A percentile compares a stretch with the other conserved stretches of the same genome.
Evolutionary conservation across 306 rosid genomes (phyloP).

Genomic region (Crotalaria pallida): DNA sequence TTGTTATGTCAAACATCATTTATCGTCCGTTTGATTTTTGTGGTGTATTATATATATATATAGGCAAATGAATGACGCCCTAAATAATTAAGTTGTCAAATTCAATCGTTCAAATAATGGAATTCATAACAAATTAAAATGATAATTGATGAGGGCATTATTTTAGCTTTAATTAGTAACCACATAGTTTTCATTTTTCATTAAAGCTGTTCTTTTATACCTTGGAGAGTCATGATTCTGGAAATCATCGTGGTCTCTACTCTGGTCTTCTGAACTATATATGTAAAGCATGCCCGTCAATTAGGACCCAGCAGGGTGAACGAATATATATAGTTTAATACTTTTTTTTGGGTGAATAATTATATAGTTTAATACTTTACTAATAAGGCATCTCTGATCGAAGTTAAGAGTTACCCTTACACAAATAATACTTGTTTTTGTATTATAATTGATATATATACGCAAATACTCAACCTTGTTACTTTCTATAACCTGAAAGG

Average conservation of each 20-base stretch:
- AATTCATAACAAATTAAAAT: too few species aligned
- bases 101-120: too few species aligned
- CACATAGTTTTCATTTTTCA: background rate
- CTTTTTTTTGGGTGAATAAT: too few species aligned
- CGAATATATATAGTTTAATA: background rate
- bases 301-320: background rate
- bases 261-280: background rate
- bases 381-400: background rate
- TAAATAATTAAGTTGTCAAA: too few species aligned
- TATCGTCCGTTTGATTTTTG: too few species aligned
- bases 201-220: background rate
- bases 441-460: background rate
- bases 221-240: background rate
- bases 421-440: background rate
- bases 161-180: background rate
- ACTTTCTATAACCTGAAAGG: conserved; percentile 18
- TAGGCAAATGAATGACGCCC: too few species aligned
- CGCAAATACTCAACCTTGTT: background rate
- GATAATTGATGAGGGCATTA: background rate
- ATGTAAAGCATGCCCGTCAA: background rate
- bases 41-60: too few species aligned
- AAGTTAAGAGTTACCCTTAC: background rate
- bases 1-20: too few species aligned
- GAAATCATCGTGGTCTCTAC: background rate
- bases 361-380: background rate